These are phyloP conservation scores for Acacia pycnantha DNA, from an alignment of 331 rosid species.

Conservation along the genomic window DNA sequence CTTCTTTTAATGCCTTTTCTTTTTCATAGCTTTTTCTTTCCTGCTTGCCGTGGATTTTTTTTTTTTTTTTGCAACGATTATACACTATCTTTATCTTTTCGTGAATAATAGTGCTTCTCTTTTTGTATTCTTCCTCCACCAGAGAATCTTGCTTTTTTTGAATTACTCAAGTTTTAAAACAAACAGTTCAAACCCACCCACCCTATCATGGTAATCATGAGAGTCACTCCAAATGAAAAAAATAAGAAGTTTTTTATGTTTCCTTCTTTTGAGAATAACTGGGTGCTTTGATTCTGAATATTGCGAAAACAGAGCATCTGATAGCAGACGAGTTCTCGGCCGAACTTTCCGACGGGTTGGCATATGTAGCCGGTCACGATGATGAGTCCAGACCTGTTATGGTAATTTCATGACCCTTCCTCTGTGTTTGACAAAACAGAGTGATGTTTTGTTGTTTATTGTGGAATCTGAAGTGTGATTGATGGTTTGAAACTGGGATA, in stretches of 20 bases:
- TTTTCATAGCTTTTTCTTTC: not conserved
- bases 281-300: not conserved
- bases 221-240: not conserved
- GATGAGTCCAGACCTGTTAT: constrained; percentile 90
- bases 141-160: constrained; percentile 51
- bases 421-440: not conserved
- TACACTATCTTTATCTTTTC: not conserved
- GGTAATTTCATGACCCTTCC: constrained; percentile 44
- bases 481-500: constrained; percentile 21
- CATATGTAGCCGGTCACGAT: constrained; percentile 93
- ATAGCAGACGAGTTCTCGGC: constrained; percentile 99
- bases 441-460: not conserved
- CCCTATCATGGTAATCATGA: constrained; percentile 34
- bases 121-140: constrained; percentile 41
- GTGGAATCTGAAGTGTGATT: not conserved
- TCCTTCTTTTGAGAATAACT: not conserved
- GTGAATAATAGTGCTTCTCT: constrained; percentile 32
- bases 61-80: not conserved
- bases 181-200: constrained; percentile 18
- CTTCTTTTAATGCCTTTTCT: not conserved
- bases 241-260: not conserved
- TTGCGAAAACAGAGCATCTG: constrained; percentile 54
- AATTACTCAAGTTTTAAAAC: constrained; percentile 27
- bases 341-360: constrained; percentile 89
- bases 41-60: not conserved